Evolutionary conservation across 257 asterid species (phyloP).

Genomic region (Scutellaria barbata): DNA sequence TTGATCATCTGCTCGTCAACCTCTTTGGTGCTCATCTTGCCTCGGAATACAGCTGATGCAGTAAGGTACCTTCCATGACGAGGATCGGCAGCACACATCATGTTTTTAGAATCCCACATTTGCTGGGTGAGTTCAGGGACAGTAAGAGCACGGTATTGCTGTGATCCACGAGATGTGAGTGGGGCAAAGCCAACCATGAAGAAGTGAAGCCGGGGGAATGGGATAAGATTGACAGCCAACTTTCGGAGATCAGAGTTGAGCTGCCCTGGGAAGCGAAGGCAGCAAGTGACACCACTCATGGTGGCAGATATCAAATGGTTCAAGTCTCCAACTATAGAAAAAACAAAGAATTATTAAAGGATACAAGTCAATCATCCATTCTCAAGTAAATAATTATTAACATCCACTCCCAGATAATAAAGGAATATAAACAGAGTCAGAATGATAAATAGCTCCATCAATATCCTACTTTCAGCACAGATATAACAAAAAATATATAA

Average conservation of each 20-base stretch:
- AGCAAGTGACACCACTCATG: slow-evolving; percentile 64
- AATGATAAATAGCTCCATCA: not conserved
- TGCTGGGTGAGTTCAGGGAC: slow-evolving; percentile 62
- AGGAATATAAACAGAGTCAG: not conserved
- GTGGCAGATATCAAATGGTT: slow-evolving; percentile 62
- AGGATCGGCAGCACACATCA: slow-evolving; percentile 63
- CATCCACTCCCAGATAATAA: not conserved
- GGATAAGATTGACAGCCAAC: slow-evolving; percentile 54
- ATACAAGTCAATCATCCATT: not conserved
- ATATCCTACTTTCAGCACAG: not conserved
- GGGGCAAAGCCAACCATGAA: slow-evolving; percentile 64
- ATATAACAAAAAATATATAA: not conserved
- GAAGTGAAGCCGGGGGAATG: slow-evolving; percentile 56
- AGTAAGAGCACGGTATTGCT: slow-evolving; percentile 55
- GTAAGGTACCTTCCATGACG: slow-evolving; percentile 57
- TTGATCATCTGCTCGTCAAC: slow-evolving; percentile 58
- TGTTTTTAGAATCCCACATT: slow-evolving; percentile 61
- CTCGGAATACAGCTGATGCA: slow-evolving; percentile 59
- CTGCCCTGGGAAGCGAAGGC: slow-evolving; percentile 61
- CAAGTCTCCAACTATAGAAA: slow-evolving; percentile 47
- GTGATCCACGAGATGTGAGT: slow-evolving; percentile 60
- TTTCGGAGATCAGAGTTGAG: slow-evolving; percentile 55
- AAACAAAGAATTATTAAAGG: not conserved
- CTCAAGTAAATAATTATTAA: not conserved
- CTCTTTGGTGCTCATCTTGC: slow-evolving; percentile 60